Conservation (phyloP, 805 yeast species). For the Monosporozyma aerobia region DNA sequence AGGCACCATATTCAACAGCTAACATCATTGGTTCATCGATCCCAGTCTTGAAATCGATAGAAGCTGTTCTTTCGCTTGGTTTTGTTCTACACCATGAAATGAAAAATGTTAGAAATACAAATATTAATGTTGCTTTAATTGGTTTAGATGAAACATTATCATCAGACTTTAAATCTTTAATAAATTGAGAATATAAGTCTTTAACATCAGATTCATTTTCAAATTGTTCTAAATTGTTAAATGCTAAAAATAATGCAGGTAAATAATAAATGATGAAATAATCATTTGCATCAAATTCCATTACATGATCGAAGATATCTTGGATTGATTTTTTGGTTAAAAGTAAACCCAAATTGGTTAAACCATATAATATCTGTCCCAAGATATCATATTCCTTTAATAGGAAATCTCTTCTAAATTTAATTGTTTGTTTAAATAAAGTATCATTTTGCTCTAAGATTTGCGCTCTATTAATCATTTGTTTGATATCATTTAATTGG, state of each 20-base stretch:
- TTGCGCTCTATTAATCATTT: slow-evolving; percentile 41
- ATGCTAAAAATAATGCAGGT: slow-evolving; percentile 46
- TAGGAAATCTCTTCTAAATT: slow-evolving; percentile 53
- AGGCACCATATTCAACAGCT: slow-evolving; percentile 55
- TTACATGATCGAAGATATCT: slow-evolving; percentile 38
- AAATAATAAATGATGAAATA: slow-evolving; percentile 52
- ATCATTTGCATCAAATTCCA: slow-evolving; percentile 49
- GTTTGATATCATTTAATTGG: slow-evolving; percentile 46
- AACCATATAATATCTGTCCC: slow-evolving; percentile 54
- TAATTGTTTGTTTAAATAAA: slow-evolving; percentile 39
- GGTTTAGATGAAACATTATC: slow-evolving; percentile 37
- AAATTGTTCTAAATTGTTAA: slow-evolving; percentile 32
- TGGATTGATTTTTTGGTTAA: slow-evolving; percentile 29
- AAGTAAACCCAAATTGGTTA: slow-evolving; percentile 33
- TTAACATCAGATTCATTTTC: slow-evolving; percentile 34
- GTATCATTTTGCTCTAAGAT: slow-evolving; percentile 43
- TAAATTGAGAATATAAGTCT: slow-evolving; percentile 31
- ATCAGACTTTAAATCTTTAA: slow-evolving; percentile 33
- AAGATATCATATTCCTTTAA: slow-evolving; percentile 61
- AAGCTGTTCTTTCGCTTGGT: slow-evolving; percentile 33
- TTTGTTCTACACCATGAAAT: slow-evolving; percentile 57
- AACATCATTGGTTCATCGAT: slow-evolving; percentile 52
- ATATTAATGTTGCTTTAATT: slow-evolving; percentile 38
- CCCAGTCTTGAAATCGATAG: slow-evolving; percentile 45
- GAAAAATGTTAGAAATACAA: slow-evolving; percentile 48